Evolutionary conservation across 495 filamentous ascomycete species (phyloP), one percentile per base, ranked within the genome.

Genomic region (Penicillium turbatum): DNA sequence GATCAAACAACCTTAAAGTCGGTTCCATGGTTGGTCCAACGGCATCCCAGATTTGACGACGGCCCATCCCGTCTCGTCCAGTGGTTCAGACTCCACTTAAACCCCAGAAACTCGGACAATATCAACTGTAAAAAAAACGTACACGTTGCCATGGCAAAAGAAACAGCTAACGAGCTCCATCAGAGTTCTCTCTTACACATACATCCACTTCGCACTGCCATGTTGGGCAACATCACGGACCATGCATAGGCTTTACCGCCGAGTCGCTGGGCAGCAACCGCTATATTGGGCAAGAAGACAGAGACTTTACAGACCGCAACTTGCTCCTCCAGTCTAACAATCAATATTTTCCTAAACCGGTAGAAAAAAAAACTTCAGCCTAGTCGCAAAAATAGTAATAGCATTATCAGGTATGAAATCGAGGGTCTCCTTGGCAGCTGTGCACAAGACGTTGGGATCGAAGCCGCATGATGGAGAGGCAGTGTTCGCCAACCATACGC

Each of bases 181-280:
- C 45, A 44, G 32, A 29, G 24, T 57, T 4, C 35, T 52, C 26
- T 53, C 38, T 59, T 40, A 53, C 48, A 63, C 54, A 50, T 31
- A 57, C 38, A 44, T 47, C 30, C 37, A 57, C 43, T 51, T 50
- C n/a, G 34, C 31, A 45, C 48, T 50, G 45, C 27, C 47, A 53
- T 60, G 68, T 73, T 68, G 65, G 70, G 70, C 68, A 63, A 68
- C 61, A 62, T 48, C 54, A 61, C 57, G 43, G 56, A 59, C 56
- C 56, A 64, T 52, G 51, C 57, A 69, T 68, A 54, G 65, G 64
- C 69, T 69, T 72, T 69, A 69, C 69, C 69, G 69, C 71, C 36
- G 64, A 34, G 50, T 62, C 65, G 62, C 69, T 72, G 71, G 71
- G 71, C 71, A 74, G 67, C 71, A 69, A 74, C 63, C 59, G 51